phyloP scores from a whole-genome alignment of 164 flowering plant species.

The Hamamelis virginiana region DNA sequence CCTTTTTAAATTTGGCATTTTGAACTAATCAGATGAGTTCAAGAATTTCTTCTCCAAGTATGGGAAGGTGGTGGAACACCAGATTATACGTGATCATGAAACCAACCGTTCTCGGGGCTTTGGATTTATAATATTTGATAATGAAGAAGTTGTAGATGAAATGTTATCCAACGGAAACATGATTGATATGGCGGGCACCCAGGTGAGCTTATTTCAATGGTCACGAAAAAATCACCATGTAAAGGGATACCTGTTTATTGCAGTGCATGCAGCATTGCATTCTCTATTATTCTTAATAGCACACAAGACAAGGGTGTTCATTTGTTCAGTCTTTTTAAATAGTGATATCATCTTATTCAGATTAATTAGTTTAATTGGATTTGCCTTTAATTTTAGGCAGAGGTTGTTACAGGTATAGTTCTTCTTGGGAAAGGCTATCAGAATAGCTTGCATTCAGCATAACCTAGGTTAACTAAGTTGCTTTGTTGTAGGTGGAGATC shows the following conservation, averaged over 20 bases:
- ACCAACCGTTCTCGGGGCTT: conserved; percentile 77
- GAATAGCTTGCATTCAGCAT: conserved; percentile 24
- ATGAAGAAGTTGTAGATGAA: conserved; percentile 61
- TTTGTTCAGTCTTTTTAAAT: background rate
- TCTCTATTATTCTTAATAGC: background rate
- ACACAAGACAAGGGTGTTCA: background rate
- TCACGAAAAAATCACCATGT: conserved; percentile 6
- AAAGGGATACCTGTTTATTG: conserved; percentile 2
- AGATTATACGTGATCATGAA: conserved; percentile 65
- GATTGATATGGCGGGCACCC: conserved; percentile 60
- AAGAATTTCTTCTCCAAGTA: conserved; percentile 63
- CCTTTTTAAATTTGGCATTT: background rate
- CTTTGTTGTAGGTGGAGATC: conserved; percentile 85
- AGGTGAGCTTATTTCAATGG: conserved; percentile 40
- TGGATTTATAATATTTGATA: conserved; percentile 66
- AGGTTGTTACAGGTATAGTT: conserved; percentile 20
- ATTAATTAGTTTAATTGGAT: background rate
- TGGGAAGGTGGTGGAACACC: conserved; percentile 65
- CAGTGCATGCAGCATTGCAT: conserved; percentile 10
- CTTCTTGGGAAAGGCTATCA: conserved; percentile 14
- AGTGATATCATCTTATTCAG: background rate
- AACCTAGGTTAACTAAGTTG: conserved; percentile 59
- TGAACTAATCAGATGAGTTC: conserved; percentile 48
- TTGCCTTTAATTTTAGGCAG: conserved; percentile 22
- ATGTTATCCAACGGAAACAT: conserved; percentile 56